Evolutionary conservation across 352 stramenopile species (phyloP).

Genomic region (Peronospora belbahrii): DNA sequence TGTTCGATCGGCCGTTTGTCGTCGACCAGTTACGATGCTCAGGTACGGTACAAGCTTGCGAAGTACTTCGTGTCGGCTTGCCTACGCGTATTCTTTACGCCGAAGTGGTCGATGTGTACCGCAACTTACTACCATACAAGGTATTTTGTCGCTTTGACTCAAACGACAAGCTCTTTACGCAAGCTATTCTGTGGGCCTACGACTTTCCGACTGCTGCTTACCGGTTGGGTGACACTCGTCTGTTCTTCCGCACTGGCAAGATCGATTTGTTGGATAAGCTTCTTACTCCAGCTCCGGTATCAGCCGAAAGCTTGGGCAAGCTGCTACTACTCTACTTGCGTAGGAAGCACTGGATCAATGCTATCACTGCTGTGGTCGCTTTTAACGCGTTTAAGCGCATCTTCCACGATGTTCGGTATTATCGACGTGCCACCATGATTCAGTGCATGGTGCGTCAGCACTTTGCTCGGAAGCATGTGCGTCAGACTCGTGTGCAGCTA

Average conservation of each 20-base stretch:
- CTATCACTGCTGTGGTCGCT: slow-evolving; percentile 56
- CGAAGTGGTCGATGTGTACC: slow-evolving; percentile 81
- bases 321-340: slow-evolving; percentile 53
- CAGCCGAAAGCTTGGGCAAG: slow-evolving; percentile 22
- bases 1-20: slow-evolving; percentile 71
- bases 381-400: slow-evolving; percentile 69
- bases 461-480: slow-evolving; percentile 60
- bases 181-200: slow-evolving; percentile 74
- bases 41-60: slow-evolving; percentile 69
- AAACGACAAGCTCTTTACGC: slow-evolving; percentile 83
- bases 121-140: slow-evolving; percentile 48
- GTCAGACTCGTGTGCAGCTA: slow-evolving; percentile 45
- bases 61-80: slow-evolving; percentile 72
- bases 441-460: slow-evolving; percentile 76
- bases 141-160: slow-evolving; percentile 68
- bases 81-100: slow-evolving; percentile 81
- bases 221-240: slow-evolving; percentile 62
- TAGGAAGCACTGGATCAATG: slow-evolving; percentile 76
- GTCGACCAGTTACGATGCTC: slow-evolving; percentile 71
- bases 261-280: slow-evolving; percentile 78
- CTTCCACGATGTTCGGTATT: slow-evolving; percentile 62
- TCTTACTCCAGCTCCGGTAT: slow-evolving; percentile 39
- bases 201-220: slow-evolving; percentile 71
- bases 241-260: slow-evolving; percentile 85
- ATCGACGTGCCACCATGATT: slow-evolving; percentile 60